A percentile compares a stretch with the other conserved stretches of the same genome.
Evolutionary conservation across 2,329 filamentous ascomycete genomes (phyloP).

Genomic region (Apiospora kogelbergensis): DNA sequence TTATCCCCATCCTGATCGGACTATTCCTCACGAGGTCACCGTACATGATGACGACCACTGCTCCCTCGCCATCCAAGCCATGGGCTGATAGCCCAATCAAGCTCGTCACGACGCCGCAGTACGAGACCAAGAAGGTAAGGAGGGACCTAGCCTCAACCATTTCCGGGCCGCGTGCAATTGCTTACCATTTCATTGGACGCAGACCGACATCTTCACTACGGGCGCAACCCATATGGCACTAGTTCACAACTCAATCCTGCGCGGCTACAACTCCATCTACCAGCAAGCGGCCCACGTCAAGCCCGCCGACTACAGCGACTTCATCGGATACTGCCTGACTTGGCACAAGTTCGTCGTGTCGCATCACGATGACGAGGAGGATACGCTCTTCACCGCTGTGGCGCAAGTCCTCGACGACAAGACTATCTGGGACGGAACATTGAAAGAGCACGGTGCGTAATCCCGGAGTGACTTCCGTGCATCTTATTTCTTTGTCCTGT

Average conservation of each 20-base stretch:
- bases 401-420: slow-evolving; percentile 51
- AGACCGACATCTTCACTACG: slow-evolving; percentile 59
- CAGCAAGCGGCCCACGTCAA: slow-evolving; percentile 55
- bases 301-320: slow-evolving; percentile 53
- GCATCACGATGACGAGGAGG: slow-evolving; percentile 62
- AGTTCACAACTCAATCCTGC: slow-evolving; percentile 62
- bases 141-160: background rate
- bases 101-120: slow-evolving; percentile 54
- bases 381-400: slow-evolving; percentile 54
- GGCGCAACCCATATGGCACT: slow-evolving; percentile 62
- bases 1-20: slow-evolving; percentile 34
- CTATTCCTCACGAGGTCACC: slow-evolving; percentile 37
- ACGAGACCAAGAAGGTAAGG: slow-evolving; percentile 48
- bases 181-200: background rate
- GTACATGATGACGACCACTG: slow-evolving; percentile 37
- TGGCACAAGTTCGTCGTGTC: slow-evolving; percentile 60
- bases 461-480: background rate
- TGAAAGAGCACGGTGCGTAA: slow-evolving; percentile 53
- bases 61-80: slow-evolving; percentile 29
- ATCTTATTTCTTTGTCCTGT: background rate
- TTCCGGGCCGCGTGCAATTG: background rate
- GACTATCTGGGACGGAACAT: slow-evolving; percentile 50
- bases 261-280: slow-evolving; percentile 64
- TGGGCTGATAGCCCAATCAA: slow-evolving; percentile 59
- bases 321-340: slow-evolving; percentile 56